Base-by-base conservation (phyloP, 352 stramenopile species). In the Pythium vanterpoolii region DNA sequence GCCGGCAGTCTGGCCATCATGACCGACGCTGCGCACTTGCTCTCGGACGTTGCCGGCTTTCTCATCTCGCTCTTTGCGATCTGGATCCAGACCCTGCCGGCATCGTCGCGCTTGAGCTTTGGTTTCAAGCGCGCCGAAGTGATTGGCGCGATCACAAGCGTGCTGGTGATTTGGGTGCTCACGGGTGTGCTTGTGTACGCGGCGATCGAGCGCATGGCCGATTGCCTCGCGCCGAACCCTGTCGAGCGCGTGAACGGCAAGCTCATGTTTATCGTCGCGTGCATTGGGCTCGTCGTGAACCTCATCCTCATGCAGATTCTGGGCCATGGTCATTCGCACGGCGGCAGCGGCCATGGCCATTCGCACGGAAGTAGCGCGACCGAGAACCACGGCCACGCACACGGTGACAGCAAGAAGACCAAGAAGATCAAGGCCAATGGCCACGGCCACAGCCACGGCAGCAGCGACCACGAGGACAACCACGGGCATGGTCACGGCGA, bases 71-170 rank as follows among this genome's bases (percentile, higher is more conserved):
- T 95, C 28, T 88, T 93, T 60, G 86, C 86, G 55, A 87, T 95
- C 66, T 92, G 82, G 53, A 64, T 81, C 46, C 71, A 65, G 19
- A 73, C 84, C 38, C 66, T 88, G 18, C 83, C 86, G n/a, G 72
- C 81, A 9, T 80, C 72, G 4, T 73, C 77, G 18, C 56, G 53
- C 6, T 77, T 96, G 66, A 96, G 90, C 1, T 99, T 97, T 77
- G 97, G 97, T 28, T 97, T 97, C 56, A 90, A 98, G 61, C 84
- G 97, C 45, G 96, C 93, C 2, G 97, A 99, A 68, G 95, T 98
- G 9, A 77, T 99, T 7, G 96, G 95, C 9, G 97, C 97, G 16
- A 68, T 99, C 13, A 82, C 96, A 33, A 98, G 85, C 43, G 96
- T 99, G 60, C 60, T 97, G 26, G 76, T 95, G 42, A 96, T 99